A percentile compares a stretch with the other conserved stretches of the same genome.
These are phyloP conservation scores for Malus hybrid DNA, from an alignment of 331 rosid species.

Conservation along the genomic window DNA sequence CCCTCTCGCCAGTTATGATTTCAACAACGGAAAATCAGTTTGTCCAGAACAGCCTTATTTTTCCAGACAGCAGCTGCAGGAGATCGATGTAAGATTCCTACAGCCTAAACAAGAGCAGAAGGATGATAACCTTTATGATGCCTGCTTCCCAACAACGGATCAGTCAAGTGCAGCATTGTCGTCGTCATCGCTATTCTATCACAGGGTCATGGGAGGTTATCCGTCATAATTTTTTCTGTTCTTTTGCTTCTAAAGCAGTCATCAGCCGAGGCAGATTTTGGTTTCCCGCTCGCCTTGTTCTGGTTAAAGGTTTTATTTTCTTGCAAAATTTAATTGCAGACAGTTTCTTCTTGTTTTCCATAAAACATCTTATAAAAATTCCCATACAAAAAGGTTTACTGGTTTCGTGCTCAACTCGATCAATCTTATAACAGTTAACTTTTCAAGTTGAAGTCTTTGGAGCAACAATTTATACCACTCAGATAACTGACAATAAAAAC, in stretches of 20 bases:
- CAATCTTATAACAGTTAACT: not conserved
- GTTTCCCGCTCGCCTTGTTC: not conserved
- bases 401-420: not conserved
- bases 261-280: slow-evolving; percentile 5
- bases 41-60: slow-evolving; percentile 37
- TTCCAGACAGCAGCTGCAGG: slow-evolving; percentile 52
- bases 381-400: not conserved
- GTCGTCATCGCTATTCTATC: slow-evolving; percentile 33
- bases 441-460: not conserved
- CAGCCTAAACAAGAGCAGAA: slow-evolving; percentile 67
- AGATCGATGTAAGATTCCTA: slow-evolving; percentile 38
- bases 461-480: not conserved
- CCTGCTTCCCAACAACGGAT: slow-evolving; percentile 35
- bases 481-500: not conserved
- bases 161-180: slow-evolving; percentile 31
- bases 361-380: not conserved
- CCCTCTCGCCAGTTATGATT: slow-evolving; percentile 32
- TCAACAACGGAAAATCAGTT: slow-evolving; percentile 32
- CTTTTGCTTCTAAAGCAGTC: not conserved
- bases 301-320: slow-evolving; percentile 8
- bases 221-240: slow-evolving; percentile 21
- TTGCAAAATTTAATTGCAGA: not conserved
- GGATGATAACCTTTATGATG: slow-evolving; percentile 34
- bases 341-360: not conserved
- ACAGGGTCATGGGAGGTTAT: slow-evolving; percentile 43